A percentile compares a stretch with the other conserved stretches of the same genome.
phyloP scores from a whole-genome alignment of 2,329 filamentous ascomycete species.

The Fusarium tanahbumbuense region DNA sequence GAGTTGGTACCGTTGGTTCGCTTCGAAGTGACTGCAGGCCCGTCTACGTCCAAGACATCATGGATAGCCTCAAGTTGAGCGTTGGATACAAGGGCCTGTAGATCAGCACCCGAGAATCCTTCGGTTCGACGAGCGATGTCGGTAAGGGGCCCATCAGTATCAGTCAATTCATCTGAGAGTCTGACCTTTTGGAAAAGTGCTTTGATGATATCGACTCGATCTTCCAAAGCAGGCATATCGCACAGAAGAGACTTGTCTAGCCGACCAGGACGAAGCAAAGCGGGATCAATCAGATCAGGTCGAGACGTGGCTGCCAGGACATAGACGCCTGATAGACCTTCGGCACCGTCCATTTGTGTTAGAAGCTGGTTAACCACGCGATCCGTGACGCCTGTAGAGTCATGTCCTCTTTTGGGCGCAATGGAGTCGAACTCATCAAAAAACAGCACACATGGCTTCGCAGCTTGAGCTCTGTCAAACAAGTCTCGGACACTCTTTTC shows the following conservation, averaged over 20 bases:
- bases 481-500: conserved; percentile 96
- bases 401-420: conserved; percentile 95
- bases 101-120: conserved; percentile 92
- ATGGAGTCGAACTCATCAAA: conserved; percentile 99
- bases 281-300: conserved; percentile 95
- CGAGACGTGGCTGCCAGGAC: conserved; percentile 93
- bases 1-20: conserved; percentile 51
- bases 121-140: conserved; percentile 84
- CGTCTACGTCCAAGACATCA: conserved; percentile 78
- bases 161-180: conserved; percentile 73
- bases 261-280: conserved; percentile 88
- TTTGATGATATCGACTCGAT: conserved; percentile 87
- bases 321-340: conserved; percentile 94
- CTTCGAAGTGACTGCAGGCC: conserved; percentile 52
- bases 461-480: conserved; percentile 91
- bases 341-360: conserved; percentile 98
- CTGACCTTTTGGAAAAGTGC: conserved; percentile 86
- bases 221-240: conserved; percentile 82
- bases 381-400: conserved; percentile 98
- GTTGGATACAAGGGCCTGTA: conserved; percentile 95
- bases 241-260: conserved; percentile 94
- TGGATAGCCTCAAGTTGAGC: conserved; percentile 97
- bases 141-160: conserved; percentile 66
- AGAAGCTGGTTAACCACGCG: conserved; percentile 97
- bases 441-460: conserved; percentile 93